Evolutionary conservation across 805 yeast genomes (phyloP), one percentile per base, ranked within the genome.

Genomic region (Cyberlindnera suaveolens): DNA sequence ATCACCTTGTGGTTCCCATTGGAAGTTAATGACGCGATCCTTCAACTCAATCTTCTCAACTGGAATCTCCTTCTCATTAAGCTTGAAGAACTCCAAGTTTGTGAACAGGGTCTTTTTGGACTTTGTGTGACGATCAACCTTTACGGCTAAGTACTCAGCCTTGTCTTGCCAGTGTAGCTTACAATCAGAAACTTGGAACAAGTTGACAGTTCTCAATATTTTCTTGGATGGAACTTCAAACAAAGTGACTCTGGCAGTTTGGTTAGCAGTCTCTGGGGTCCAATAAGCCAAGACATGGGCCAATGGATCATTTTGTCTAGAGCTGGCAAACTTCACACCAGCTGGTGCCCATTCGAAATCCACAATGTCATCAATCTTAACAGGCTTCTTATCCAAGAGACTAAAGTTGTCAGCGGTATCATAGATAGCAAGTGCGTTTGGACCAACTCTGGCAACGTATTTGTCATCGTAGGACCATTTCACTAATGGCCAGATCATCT

Each of bases 331-430:
- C 54, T 76, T 71, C 41, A 88, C 85, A 53, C 86, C 85, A 19
- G 88, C 82, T 47, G 99, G 99, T 23, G 97, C 89, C 77, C 91
- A 93, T 64, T 88, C 95, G 59, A 93, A 93, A 65, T 90, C 96
- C 58, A 79, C 79, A 51, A 93, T 77, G 44, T 89, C 95, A 19
- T 85, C 85, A 52, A 88, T 77, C 65, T 85, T 86, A 58, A 89
- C 71, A 53, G 86, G 70, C 69, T 90, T 90, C 69, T 85, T 85
- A 60, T 89, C 97, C 53, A 91, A 69, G 51, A 93, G 77, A 48
- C 82, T 78, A 78, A 91, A 88, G 39, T 74, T 70, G 38, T 75
- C 69, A 43, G 79, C 72, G 34, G 89, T 72, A 57, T 91, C 97
- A 65, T 91, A 95, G 52, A 93, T 78, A 39, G 96, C 90, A 53